Conservation (phyloP, 2,329 filamentous ascomycete species). For the Pseudogymnoascus verrucosus region DNA sequence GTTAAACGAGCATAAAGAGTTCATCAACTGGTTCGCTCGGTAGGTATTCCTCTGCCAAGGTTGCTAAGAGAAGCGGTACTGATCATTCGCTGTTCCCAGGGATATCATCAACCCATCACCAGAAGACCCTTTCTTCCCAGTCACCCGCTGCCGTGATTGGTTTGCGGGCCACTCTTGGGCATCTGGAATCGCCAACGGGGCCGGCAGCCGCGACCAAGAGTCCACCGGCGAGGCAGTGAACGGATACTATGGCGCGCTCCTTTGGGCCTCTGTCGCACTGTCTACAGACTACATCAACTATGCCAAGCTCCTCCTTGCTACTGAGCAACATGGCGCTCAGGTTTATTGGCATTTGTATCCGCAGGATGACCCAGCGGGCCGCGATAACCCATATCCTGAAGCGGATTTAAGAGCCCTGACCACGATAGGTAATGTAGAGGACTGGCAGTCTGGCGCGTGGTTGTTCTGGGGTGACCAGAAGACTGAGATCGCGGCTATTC, state of each 20-base stretch:
- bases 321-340: conserved; percentile 19
- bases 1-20: conserved; percentile 21
- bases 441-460: conserved; percentile 22
- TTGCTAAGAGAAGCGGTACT: not conserved
- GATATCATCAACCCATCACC: conserved; percentile 24
- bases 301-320: conserved; percentile 21
- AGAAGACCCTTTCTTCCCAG: conserved; percentile 23
- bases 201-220: conserved; percentile 24
- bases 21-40: conserved; percentile 23
- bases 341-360: conserved; percentile 23
- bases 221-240: conserved; percentile 23
- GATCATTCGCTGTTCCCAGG: conserved; percentile 11
- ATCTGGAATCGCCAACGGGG: conserved; percentile 22
- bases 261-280: conserved; percentile 21
- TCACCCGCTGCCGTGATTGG: conserved; percentile 24
- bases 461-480: conserved; percentile 16
- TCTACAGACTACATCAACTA: conserved; percentile 21
- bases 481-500: conserved; percentile 17
- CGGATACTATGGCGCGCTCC: conserved; percentile 22
- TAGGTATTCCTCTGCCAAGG: conserved; percentile 5
- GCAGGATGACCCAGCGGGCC: conserved; percentile 15
- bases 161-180: conserved; percentile 26
- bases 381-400: conserved; percentile 22
- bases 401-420: conserved; percentile 15
- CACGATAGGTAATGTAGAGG: conserved; percentile 21